Evolutionary conservation across 2,329 filamentous ascomycete genomes (phyloP).

Genomic region (Alternaria metachromatica): DNA sequence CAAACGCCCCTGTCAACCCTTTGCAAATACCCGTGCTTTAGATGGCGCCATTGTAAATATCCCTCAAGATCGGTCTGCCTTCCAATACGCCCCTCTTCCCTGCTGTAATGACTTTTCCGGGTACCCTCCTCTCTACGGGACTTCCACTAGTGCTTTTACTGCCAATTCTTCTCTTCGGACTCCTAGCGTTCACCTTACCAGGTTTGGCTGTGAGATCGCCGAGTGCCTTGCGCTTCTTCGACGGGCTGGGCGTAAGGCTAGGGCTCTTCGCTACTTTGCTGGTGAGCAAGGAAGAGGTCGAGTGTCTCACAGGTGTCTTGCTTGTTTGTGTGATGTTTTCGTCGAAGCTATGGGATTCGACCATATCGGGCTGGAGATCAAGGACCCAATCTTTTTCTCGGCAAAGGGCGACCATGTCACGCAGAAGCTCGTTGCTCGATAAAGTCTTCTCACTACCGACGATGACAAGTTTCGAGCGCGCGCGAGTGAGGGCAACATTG

Average conservation of each 20-base stretch:
- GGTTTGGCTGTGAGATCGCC: conserved; percentile 29
- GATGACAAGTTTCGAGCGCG: conserved; percentile 89
- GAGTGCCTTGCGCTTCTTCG: conserved; percentile 40
- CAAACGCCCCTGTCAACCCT: background rate
- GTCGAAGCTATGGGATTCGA: conserved; percentile 73
- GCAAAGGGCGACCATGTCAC: conserved; percentile 77
- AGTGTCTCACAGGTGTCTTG: conserved; percentile 17
- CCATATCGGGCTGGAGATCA: conserved; percentile 69
- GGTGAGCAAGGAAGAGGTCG: background rate
- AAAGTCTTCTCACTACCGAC: conserved; percentile 83
- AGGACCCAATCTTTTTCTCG: conserved; percentile 80
- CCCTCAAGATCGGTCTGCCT: conserved; percentile 71
- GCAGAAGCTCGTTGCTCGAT: conserved; percentile 73
- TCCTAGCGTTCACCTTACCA: conserved; percentile 16
- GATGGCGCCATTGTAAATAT: conserved; percentile 71
- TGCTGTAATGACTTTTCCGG: conserved; percentile 67
- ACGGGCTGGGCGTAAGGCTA: conserved; percentile 34
- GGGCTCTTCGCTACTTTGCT: background rate
- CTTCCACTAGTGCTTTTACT: conserved; percentile 30
- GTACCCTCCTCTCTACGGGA: conserved; percentile 53
- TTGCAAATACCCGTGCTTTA: background rate
- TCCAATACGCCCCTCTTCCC: conserved; percentile 65
- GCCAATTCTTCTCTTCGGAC: conserved; percentile 24
- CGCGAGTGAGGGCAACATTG: conserved; percentile 94
- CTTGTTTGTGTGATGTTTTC: conserved; percentile 54